Evolutionary conservation across 2,329 filamentous ascomycete genomes (phyloP).

Genomic region (Trichoderma koningii): DNA sequence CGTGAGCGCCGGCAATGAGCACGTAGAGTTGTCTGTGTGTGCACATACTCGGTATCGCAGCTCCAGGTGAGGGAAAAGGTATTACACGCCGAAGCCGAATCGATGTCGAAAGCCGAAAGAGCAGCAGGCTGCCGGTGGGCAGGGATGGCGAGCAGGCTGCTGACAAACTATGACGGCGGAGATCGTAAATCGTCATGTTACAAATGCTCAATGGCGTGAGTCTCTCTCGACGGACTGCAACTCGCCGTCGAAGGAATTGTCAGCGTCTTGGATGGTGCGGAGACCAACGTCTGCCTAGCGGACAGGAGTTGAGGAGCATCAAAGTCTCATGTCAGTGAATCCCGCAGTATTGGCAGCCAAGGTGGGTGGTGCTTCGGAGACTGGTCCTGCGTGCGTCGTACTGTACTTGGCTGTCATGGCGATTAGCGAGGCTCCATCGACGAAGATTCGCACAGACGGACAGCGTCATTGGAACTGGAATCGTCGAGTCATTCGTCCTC

Average conservation of each 20-base stretch:
- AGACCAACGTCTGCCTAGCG: constrained; percentile 14
- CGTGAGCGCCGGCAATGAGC: background rate
- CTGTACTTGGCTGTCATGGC: background rate
- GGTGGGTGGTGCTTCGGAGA: no score
- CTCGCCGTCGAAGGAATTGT: background rate
- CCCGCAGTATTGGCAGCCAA: background rate
- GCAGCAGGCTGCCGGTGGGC: background rate
- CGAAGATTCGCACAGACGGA: background rate
- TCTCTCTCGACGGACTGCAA: background rate
- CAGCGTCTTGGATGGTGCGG: constrained; percentile 15
- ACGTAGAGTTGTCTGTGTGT: background rate
- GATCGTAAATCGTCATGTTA: constrained; percentile 1
- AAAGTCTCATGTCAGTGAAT: background rate
- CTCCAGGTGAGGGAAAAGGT: constrained; percentile 2
- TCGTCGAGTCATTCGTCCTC: constrained; percentile 15
- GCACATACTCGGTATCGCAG: background rate
- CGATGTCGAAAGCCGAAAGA: background rate
- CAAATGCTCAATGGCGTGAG: constrained; percentile 1
- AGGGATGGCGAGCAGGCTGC: constrained; percentile 6
- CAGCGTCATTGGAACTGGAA: constrained; percentile 10
- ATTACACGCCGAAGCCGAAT: background rate
- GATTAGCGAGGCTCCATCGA: constrained; percentile 3
- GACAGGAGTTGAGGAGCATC: background rate
- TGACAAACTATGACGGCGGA: constrained; percentile 18
- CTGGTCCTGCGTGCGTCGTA: background rate